Conservation (phyloP, 2,329 filamentous ascomycete genomes). For the Fusarium torreyae region DNA sequence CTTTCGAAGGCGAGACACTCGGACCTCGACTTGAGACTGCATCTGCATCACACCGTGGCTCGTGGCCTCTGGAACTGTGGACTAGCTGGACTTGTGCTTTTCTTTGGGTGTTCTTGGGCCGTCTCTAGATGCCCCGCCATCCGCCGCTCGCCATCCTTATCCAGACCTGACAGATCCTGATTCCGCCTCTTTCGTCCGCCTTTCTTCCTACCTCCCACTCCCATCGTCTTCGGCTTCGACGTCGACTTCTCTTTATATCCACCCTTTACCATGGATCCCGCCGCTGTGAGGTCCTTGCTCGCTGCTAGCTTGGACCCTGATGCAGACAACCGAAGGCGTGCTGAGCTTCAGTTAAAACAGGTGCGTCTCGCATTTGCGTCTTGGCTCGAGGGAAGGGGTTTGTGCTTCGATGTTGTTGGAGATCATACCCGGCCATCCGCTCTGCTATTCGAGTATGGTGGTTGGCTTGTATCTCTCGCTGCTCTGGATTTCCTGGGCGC, state of each 20-base stretch:
- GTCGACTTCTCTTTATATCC: slow-evolving; percentile 44
- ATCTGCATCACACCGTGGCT: slow-evolving; percentile 31
- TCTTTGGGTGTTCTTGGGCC: slow-evolving; percentile 42
- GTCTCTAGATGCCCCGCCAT: slow-evolving; percentile 52
- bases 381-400: slow-evolving; percentile 20
- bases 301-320: slow-evolving; percentile 82
- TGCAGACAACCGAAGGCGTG: slow-evolving; percentile 80
- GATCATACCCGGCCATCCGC: slow-evolving; percentile 2
- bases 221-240: slow-evolving; percentile 46
- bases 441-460: slow-evolving; percentile 1
- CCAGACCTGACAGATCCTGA: slow-evolving; percentile 53
- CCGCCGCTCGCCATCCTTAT: slow-evolving; percentile 48
- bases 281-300: slow-evolving; percentile 82
- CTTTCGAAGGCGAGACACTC: slow-evolving; percentile 28
- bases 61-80: slow-evolving; percentile 41
- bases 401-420: slow-evolving; percentile 12
- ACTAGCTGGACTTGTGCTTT: slow-evolving; percentile 38
- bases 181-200: slow-evolving; percentile 45
- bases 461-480: slow-evolving; percentile 4
- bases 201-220: slow-evolving; percentile 40
- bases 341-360: slow-evolving; percentile 86
- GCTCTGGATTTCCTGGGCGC: slow-evolving; percentile 20
- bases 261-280: slow-evolving; percentile 75
- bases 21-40: slow-evolving; percentile 18
- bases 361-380: slow-evolving; percentile 64